Conservation (phyloP, 257 asterid species). For the Leptodermis oblonga region DNA sequence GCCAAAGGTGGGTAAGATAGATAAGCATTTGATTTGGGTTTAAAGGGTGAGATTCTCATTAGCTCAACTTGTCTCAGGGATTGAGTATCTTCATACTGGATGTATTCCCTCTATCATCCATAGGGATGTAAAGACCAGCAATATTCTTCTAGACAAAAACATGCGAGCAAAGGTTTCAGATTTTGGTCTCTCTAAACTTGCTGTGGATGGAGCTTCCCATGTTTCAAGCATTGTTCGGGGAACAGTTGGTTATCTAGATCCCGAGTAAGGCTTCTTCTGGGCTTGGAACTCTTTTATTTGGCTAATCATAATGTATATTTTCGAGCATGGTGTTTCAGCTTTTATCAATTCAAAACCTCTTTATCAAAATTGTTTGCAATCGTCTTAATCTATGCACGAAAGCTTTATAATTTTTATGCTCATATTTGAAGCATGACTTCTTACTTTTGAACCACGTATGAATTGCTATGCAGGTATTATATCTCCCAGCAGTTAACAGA, state of each 20-base stretch:
- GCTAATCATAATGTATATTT: background rate
- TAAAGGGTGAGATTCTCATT: background rate
- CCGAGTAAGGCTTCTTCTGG: conserved; percentile 60
- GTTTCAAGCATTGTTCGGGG: conserved; percentile 99
- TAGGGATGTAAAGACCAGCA: conserved; percentile 92
- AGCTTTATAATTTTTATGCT: background rate
- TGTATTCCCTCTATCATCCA: conserved; percentile 95
- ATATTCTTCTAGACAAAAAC: conserved; percentile 89
- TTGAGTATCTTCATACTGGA: conserved; percentile 97
- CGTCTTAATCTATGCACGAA: background rate
- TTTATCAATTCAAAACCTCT: background rate
- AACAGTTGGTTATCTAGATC: conserved; percentile 98
- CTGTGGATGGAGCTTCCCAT: conserved; percentile 96
- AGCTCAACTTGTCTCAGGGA: conserved; percentile 52
- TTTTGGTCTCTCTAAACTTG: conserved; percentile 96
- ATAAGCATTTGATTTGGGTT: conserved; percentile 6
- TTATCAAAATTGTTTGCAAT: background rate
- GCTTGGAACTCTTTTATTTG: background rate
- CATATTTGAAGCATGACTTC: background rate
- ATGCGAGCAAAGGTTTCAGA: conserved; percentile 96
- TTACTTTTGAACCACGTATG: background rate
- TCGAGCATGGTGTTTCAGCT: background rate
- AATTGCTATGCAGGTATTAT: conserved; percentile 58
- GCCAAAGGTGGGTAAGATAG: conserved; percentile 68
- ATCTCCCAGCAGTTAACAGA: conserved; percentile 97